phyloP scores from a whole-genome alignment of 139 green algal genomes.

The Chlorella sorokiniana region DNA sequence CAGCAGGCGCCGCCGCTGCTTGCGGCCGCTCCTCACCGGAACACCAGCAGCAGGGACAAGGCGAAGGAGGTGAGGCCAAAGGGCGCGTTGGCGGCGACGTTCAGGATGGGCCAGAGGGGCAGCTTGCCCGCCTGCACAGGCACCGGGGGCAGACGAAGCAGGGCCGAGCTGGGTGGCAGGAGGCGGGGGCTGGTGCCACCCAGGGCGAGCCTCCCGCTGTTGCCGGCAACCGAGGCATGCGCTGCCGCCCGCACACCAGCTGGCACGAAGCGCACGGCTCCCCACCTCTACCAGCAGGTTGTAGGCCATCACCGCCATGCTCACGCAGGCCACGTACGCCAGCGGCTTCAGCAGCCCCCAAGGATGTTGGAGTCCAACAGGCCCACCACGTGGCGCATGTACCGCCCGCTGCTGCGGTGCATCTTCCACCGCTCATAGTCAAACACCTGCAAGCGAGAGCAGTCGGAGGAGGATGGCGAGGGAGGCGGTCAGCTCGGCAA shows the following conservation, averaged over 20 bases:
- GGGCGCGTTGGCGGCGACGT: slow-evolving; percentile 17
- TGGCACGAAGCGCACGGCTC: neutral
- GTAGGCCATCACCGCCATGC: neutral
- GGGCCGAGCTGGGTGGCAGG: too few species aligned
- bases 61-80: slow-evolving; percentile 38
- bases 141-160: too few species aligned
- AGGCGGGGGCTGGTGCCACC: too few species aligned
- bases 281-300: neutral
- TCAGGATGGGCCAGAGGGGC: slow-evolving; percentile 1
- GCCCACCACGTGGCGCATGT: slow-evolving; percentile 24
- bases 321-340: neutral
- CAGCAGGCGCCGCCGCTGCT: neutral
- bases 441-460: slow-evolving; percentile 20
- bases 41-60: slow-evolving; percentile 35
- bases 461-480: neutral
- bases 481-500: neutral
- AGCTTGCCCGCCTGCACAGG: neutral
- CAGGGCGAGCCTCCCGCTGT: neutral
- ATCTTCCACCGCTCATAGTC: slow-evolving; percentile 26
- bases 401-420: slow-evolving; percentile 26
- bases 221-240: neutral
- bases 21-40: neutral
- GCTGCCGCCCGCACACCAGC: too few species aligned
- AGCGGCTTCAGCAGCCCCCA: slow-evolving; percentile 13
- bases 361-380: slow-evolving; percentile 18